These are phyloP conservation scores for Paralagenidium karlingii DNA, from an alignment of 352 stramenopile species.

Conservation along the genomic window DNA sequence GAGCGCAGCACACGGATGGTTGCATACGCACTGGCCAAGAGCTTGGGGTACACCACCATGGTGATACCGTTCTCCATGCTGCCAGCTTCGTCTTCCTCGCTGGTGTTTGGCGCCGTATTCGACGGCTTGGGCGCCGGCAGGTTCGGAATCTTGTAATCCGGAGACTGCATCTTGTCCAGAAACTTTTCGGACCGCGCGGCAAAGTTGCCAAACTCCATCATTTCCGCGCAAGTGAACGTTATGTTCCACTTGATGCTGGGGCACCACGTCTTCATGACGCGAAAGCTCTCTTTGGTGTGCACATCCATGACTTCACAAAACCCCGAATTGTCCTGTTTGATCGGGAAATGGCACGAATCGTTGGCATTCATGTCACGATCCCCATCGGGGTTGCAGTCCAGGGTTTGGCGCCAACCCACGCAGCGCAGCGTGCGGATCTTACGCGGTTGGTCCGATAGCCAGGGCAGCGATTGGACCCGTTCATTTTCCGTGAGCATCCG, in stretches of 20 bases:
- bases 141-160: slow-evolving; percentile 20
- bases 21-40: slow-evolving; percentile 55
- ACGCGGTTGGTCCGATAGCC: too few species aligned
- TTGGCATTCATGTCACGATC: too few species aligned
- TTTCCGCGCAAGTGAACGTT: too few species aligned
- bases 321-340: too few species aligned
- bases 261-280: too few species aligned
- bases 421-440: too few species aligned
- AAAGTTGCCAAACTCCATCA: too few species aligned
- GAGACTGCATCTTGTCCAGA: slow-evolving; percentile 13
- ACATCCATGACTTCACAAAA: slow-evolving; percentile 30
- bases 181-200: too few species aligned
- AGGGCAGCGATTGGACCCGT: too few species aligned
- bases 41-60: slow-evolving; percentile 57
- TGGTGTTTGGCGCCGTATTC: slow-evolving; percentile 1
- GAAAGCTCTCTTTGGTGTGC: slow-evolving; percentile 9
- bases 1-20: slow-evolving; percentile 34
- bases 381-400: slow-evolving; percentile 25
- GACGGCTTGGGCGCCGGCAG: not conserved
- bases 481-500: too few species aligned
- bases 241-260: too few species aligned
- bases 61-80: slow-evolving; percentile 29
- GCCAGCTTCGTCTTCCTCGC: slow-evolving; percentile 6
- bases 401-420: slow-evolving; percentile 27
- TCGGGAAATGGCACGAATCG: too few species aligned